Evolutionary conservation across 2,329 filamentous ascomycete species (phyloP), one percentile per base, ranked within the genome.

Genomic region (Microdochium trichocladiopsis): DNA sequence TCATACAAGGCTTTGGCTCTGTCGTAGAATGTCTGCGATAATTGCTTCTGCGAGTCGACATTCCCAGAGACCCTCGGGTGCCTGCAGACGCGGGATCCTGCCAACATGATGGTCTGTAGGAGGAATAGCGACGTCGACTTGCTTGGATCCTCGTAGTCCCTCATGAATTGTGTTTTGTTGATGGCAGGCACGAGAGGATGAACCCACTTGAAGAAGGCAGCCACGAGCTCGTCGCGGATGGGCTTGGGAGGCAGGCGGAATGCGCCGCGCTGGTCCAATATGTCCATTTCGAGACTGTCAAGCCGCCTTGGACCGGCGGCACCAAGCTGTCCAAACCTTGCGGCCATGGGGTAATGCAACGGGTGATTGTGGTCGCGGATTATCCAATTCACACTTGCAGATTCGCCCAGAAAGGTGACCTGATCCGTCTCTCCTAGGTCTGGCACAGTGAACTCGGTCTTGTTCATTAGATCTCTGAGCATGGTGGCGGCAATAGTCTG

Each of bases 1-100:
- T 97, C 93, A 65, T 94, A 97, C 2, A 97, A 74, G 1, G 93
- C 93, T 68, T 97, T 97, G 36, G 93, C 93, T 53, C 93, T 82
- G 70, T 97, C 97, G 74, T 97, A 97, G 64, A 97, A 97, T 0
- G 93, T 97, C 73, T 96, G 85, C 3, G 93, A 92, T 4, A 93
- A 93, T 1, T 93, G 92, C 0, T 91, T 96, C 0, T 92, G 95
- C 1, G 92, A 96, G 31, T 93, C 93, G 63, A 90, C 95, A 2
- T 91, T 87, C 67, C 97, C 93, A 90, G 96, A 96, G 25, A 97
- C 76, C 66, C 96, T 91, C 4, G 88, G 83, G 60, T 96, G 96
- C 18, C 83, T 92, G 72, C 93, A 97, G 25, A 96, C 93, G 53
- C 93, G 83, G 10, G 91, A 96, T 31, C 93, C 93, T 18, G 93